Percentiles rank a stretch among this genome's conserved stretches.
These are phyloP conservation scores for Aquilaria yunnanensis DNA, from an alignment of 345 rosid genomes.

Conservation along the genomic window DNA sequence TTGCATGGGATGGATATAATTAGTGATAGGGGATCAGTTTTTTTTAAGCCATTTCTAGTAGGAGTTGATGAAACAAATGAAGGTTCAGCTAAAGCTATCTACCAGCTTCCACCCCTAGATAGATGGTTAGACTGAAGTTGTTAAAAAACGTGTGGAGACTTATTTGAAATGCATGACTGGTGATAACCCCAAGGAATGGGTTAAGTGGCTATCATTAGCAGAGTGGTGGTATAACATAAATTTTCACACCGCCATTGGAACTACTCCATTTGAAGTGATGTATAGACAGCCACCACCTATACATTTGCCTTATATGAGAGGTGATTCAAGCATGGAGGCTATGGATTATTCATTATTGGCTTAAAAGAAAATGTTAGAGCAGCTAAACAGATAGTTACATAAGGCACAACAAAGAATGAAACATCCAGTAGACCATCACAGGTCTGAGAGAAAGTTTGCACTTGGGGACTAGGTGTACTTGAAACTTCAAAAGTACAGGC, in stretches of 20 bases:
- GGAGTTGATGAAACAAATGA: not conserved
- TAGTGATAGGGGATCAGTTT: not conserved
- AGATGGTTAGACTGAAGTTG: not conserved
- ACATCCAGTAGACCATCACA: not conserved
- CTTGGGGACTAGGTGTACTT: not conserved
- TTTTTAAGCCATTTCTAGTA: not conserved
- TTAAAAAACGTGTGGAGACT: not conserved
- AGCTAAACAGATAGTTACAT: not conserved
- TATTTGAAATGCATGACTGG: not conserved
- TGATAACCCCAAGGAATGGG: not conserved
- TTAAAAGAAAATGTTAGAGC: not conserved
- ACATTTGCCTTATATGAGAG: not conserved
- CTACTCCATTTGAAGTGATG: not conserved
- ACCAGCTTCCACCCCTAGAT: not conserved
- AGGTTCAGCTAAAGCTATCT: not conserved
- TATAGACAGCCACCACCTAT: not conserved
- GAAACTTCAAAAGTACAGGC: not conserved
- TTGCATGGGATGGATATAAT: not conserved
- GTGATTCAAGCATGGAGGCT: not conserved
- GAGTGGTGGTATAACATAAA: not conserved
- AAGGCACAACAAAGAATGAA: not conserved
- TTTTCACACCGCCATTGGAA: not conserved
- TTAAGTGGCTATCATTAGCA: not conserved
- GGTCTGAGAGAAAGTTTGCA: not conserved
- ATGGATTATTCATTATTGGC: not conserved